phyloP scores from a whole-genome alignment of 2,329 filamentous ascomycete genomes.

The Exserohilum turcica region DNA sequence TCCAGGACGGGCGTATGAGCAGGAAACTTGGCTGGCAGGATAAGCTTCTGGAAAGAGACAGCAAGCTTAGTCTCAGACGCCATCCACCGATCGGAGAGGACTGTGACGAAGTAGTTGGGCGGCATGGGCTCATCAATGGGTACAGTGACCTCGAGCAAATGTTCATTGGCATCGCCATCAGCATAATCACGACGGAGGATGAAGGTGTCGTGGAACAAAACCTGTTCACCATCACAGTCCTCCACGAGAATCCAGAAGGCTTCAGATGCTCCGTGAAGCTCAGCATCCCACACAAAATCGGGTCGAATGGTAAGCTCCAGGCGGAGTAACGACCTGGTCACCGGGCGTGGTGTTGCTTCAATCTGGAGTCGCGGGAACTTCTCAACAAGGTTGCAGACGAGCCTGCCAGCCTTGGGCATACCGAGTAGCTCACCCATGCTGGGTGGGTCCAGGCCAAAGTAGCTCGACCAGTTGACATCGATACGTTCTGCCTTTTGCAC shows the following conservation, averaged over 20 bases:
- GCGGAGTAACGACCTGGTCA: conserved; percentile 90
- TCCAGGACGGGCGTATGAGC: conserved; percentile 91
- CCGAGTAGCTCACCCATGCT: conserved; percentile 94
- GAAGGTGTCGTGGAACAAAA: conserved; percentile 94
- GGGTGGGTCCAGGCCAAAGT: conserved; percentile 94
- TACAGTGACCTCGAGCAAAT: conserved; percentile 94
- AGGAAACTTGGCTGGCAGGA: conserved; percentile 93
- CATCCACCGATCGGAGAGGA: conserved; percentile 97
- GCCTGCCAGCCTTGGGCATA: conserved; percentile 83
- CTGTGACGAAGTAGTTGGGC: conserved; percentile 96
- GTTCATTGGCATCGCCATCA: conserved; percentile 82
- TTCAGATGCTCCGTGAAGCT: conserved; percentile 83
- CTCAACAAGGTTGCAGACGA: conserved; percentile 82
- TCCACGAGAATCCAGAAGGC: conserved; percentile 98
- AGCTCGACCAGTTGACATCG: conserved; percentile 89
- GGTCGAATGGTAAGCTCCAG: conserved; percentile 90
- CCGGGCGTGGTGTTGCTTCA: conserved; percentile 90
- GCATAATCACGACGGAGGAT: conserved; percentile 89
- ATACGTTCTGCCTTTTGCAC: conserved; percentile 92
- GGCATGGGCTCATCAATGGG: conserved; percentile 97
- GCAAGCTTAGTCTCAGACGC: conserved; percentile 92
- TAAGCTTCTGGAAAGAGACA: conserved; percentile 92
- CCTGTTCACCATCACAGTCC: conserved; percentile 95
- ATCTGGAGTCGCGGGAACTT: conserved; percentile 94
- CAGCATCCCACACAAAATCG: conserved; percentile 94